Conservation (phyloP, 2,329 filamentous ascomycete species). For the Cladobotryum protrusum region DNA sequence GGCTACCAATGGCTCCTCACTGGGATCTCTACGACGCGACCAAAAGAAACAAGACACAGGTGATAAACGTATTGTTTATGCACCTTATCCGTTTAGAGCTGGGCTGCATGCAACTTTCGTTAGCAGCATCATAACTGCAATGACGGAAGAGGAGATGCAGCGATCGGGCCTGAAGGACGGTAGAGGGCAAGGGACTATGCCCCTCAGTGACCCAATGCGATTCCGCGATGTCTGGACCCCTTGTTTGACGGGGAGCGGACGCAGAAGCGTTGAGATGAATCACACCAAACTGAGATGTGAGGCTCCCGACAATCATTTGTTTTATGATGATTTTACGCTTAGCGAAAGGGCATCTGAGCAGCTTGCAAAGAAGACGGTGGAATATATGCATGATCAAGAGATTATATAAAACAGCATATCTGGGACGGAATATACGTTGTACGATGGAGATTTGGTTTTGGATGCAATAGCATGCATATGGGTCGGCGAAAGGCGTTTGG, state of each 20-base stretch:
- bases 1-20: slow-evolving; percentile 7
- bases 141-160: slow-evolving; percentile 44
- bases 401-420: background rate
- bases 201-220: slow-evolving; percentile 24
- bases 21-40: slow-evolving; percentile 5
- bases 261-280: slow-evolving; percentile 12
- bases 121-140: slow-evolving; percentile 35
- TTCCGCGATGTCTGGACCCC: slow-evolving; percentile 39
- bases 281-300: slow-evolving; percentile 28
- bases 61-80: slow-evolving; percentile 21
- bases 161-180: slow-evolving; percentile 36
- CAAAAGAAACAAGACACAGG: slow-evolving; percentile 6
- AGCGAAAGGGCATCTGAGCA: slow-evolving; percentile 25
- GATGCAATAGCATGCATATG: background rate
- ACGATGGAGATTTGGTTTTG: too few species aligned
- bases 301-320: slow-evolving; percentile 42
- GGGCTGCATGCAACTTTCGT: slow-evolving; percentile 37
- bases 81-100: slow-evolving; percentile 33
- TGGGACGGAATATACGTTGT: background rate
- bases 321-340: slow-evolving; percentile 46
- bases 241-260: slow-evolving; percentile 28
- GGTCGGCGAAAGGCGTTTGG: slow-evolving; percentile 7
- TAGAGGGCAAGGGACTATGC: slow-evolving; percentile 35
- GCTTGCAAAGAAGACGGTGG: slow-evolving; percentile 9
- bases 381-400: slow-evolving; percentile 1